phyloP scores from a whole-genome alignment of 2,329 filamentous ascomycete species.

The Fusarium keratoplasticum region DNA sequence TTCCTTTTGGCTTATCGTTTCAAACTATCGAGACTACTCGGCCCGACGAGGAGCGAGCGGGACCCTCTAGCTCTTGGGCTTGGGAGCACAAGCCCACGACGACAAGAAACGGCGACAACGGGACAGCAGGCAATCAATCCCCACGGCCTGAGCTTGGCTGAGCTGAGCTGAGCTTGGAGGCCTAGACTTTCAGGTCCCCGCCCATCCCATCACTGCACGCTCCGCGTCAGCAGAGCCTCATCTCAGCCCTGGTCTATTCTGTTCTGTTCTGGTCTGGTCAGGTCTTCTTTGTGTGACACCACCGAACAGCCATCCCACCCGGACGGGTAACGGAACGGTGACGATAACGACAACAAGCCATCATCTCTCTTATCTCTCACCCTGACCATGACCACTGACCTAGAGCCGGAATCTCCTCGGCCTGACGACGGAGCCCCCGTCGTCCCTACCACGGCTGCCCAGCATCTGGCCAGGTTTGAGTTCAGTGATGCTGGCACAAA shows the following conservation, averaged over 20 bases:
- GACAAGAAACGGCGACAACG: background rate
- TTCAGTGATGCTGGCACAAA: constrained; percentile 91
- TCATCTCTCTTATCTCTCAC: constrained; percentile 6
- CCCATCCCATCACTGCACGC: constrained; percentile 21
- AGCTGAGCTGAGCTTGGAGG: constrained; percentile 5
- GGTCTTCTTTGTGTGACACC: constrained; percentile 9
- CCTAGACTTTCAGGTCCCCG: constrained; percentile 28
- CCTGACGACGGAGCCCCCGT: constrained; percentile 40
- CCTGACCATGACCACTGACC: constrained; percentile 42
- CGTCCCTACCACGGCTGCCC: constrained; percentile 42
- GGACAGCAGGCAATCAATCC: background rate
- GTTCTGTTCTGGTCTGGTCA: background rate
- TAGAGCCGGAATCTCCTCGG: constrained; percentile 50
- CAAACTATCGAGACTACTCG: constrained; percentile 29
- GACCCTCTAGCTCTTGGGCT: constrained; percentile 7
- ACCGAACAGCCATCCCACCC: background rate
- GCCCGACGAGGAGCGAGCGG: constrained; percentile 30
- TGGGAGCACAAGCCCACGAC: constrained; percentile 22
- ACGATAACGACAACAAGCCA: background rate
- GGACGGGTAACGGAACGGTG: constrained; percentile 16
- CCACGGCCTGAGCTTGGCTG: background rate
- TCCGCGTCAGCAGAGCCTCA: constrained; percentile 11
- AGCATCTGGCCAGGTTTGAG: constrained; percentile 78
- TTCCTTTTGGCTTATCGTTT: background rate
- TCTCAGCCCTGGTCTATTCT: background rate